phyloP scores from a whole-genome alignment of 2,329 filamentous ascomycete species.

The Calonectria honghensis region DNA sequence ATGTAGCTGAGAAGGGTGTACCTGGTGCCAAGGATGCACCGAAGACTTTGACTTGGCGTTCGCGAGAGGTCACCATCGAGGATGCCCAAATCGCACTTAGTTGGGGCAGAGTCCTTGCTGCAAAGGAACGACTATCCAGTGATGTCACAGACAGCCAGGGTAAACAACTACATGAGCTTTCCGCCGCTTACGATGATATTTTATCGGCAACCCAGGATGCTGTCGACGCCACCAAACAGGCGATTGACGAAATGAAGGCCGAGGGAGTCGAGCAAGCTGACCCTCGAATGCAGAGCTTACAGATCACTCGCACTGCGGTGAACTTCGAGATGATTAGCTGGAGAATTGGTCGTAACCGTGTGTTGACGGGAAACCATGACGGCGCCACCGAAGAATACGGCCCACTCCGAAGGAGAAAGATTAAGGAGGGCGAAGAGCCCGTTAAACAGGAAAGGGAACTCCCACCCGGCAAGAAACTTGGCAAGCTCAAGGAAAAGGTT shows the following conservation, averaged over 20 bases:
- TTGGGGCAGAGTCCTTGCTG: constrained; percentile 80
- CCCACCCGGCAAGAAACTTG: constrained; percentile 83
- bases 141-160: constrained; percentile 66
- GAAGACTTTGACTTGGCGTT: constrained; percentile 89
- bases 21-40: constrained; percentile 75
- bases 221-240: constrained; percentile 93
- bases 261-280: constrained; percentile 92
- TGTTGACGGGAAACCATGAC: constrained; percentile 88
- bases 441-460: constrained; percentile 74
- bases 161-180: constrained; percentile 78
- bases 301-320: constrained; percentile 93
- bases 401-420: constrained; percentile 70
- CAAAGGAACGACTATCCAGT: constrained; percentile 69
- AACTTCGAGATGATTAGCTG: constrained; percentile 96
- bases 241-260: constrained; percentile 90
- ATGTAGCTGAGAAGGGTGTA: constrained; percentile 68
- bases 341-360: constrained; percentile 94
- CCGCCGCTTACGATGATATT: constrained; percentile 92
- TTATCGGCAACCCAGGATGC: constrained; percentile 94
- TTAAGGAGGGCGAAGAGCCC: constrained; percentile 59
- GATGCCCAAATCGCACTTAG: constrained; percentile 94
- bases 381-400: constrained; percentile 77
- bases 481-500: constrained; percentile 87
- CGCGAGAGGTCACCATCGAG: constrained; percentile 89
- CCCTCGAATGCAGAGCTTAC: constrained; percentile 90